Percentiles rank a stretch among this genome's conserved stretches.
phyloP scores from a whole-genome alignment of 257 asterid species.

The Haberlea rhodopensis region DNA sequence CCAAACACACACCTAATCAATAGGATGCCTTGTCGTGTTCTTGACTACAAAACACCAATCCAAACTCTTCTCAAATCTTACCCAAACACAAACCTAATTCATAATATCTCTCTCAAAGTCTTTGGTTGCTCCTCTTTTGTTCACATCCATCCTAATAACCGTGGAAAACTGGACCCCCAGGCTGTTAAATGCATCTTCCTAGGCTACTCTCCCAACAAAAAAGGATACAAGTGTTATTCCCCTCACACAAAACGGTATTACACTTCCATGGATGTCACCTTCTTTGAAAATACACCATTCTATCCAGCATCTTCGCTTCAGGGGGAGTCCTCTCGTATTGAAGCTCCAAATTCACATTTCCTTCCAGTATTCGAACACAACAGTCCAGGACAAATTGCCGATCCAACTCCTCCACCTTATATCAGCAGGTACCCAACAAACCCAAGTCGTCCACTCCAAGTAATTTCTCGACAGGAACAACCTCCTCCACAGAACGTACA shows the following conservation, averaged over 20 bases:
- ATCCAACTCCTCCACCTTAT: too few species aligned
- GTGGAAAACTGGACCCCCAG: not conserved
- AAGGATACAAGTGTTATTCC: not conserved
- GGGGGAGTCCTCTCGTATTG: too few species aligned
- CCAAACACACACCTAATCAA: not conserved
- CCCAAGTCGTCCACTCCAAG: too few species aligned
- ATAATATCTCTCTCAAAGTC: not conserved
- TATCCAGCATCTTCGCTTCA: too few species aligned
- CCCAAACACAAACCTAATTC: not conserved
- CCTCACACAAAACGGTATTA: not conserved
- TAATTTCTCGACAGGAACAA: too few species aligned
- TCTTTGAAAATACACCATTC: not conserved
- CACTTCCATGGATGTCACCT: not conserved
- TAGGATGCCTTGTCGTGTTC: not conserved
- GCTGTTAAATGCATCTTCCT: not conserved
- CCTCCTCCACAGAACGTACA: too few species aligned
- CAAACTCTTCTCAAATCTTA: not conserved
- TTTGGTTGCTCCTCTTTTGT: not conserved
- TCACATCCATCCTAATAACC: not conserved
- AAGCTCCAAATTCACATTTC: too few species aligned
- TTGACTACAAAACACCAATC: not conserved
- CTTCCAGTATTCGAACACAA: too few species aligned
- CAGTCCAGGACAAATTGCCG: too few species aligned
- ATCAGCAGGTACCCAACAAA: too few species aligned
- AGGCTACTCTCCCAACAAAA: not conserved